Evolutionary conservation across 1,284 basidiomycete genomes (phyloP).

Genomic region (Cutaneotrichosporon dermatis): DNA sequence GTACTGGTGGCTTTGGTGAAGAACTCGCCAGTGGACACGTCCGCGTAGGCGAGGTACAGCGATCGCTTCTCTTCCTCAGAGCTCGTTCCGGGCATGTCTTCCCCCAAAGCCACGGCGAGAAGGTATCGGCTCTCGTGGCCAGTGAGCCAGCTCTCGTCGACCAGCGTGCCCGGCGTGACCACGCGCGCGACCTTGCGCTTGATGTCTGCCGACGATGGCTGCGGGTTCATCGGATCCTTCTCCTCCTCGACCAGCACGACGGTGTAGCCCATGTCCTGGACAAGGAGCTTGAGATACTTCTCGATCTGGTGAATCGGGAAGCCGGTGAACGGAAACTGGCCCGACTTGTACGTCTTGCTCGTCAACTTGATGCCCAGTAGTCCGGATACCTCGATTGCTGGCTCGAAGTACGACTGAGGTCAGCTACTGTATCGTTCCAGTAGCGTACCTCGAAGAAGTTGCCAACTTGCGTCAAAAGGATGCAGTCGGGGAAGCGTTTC

Average conservation of each 20-base stretch:
- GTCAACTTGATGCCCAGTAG: constrained; percentile 56
- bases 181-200: constrained; percentile 70
- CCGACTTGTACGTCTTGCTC: constrained; percentile 46
- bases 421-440: background rate
- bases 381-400: constrained; percentile 70
- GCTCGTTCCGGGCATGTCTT: background rate
- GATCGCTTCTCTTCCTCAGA: constrained; percentile 2
- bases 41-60: constrained; percentile 71
- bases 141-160: constrained; percentile 81
- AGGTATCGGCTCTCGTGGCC: constrained; percentile 83
- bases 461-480: constrained; percentile 83
- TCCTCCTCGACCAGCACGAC: constrained; percentile 93
- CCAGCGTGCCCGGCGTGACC: constrained; percentile 85
- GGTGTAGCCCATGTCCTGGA: constrained; percentile 72
- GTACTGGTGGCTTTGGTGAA: constrained; percentile 63
- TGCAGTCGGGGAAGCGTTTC: constrained; percentile 74
- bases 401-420: constrained; percentile 82
- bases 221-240: constrained; percentile 29
- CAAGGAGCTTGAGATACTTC: constrained; percentile 77
- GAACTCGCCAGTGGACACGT: constrained; percentile 92
- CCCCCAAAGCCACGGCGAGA: constrained; percentile 58
- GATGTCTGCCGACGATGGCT: constrained; percentile 15
- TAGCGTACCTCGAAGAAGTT: constrained; percentile 82
- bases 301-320: constrained; percentile 82
- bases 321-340: constrained; percentile 69